These are phyloP conservation scores for Trametes meyenii DNA, from an alignment of 768 basidiomycete species.

Conservation along the genomic window DNA sequence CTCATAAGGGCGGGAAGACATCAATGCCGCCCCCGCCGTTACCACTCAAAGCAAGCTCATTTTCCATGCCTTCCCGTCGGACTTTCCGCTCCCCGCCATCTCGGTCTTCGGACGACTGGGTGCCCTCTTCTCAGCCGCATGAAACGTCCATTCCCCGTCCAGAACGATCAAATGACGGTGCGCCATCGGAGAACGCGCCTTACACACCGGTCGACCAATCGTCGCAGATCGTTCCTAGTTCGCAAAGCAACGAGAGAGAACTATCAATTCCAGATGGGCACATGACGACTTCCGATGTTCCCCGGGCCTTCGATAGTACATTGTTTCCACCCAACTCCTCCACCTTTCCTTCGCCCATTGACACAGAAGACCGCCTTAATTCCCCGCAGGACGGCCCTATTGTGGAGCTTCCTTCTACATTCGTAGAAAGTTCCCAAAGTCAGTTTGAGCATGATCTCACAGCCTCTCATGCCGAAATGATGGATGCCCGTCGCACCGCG, in stretches of 20 bases:
- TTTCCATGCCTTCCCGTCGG: background rate
- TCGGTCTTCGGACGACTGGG: conserved; percentile 7
- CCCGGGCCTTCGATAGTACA: background rate
- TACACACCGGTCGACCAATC: background rate
- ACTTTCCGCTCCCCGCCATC: background rate
- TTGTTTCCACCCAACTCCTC: background rate
- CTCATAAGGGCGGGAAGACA: background rate
- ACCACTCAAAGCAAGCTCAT: conserved; percentile 1
- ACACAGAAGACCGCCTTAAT: no score
- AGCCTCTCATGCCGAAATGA: background rate
- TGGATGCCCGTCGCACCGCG: background rate
- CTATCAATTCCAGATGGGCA: conserved; percentile 10
- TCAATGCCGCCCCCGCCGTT: conserved; percentile 14
- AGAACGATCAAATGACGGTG: background rate
- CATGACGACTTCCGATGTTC: background rate
- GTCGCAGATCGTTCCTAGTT: conserved; percentile 22
- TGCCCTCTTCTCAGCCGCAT: conserved; percentile 27
- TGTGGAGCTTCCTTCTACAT: background rate
- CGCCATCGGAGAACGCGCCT: background rate
- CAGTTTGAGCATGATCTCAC: conserved; percentile 37
- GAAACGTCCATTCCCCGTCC: conserved; percentile 10
- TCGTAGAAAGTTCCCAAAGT: conserved; percentile 37
- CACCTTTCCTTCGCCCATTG: background rate
- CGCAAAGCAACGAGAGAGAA: conserved; percentile 26
- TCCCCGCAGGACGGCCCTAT: background rate